Conservation (phyloP, 176 grass and related monocot species). For the Lolium rigidum region DNA sequence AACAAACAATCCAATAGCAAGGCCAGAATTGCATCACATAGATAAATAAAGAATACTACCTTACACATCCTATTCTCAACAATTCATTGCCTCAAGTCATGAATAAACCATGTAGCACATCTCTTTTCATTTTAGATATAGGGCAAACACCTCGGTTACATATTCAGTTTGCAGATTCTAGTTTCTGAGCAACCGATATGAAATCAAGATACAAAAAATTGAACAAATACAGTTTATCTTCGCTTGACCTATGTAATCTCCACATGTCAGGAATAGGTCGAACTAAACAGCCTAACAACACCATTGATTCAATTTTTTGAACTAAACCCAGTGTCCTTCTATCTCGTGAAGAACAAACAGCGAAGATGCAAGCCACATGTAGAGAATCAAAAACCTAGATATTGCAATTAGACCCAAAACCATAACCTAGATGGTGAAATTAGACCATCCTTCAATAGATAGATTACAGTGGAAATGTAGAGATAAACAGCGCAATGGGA, state of each 20-base stretch:
- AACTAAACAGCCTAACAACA: background rate
- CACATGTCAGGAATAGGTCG: background rate
- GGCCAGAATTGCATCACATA: background rate
- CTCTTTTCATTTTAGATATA: background rate
- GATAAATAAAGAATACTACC: background rate
- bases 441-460: background rate
- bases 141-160: background rate
- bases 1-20: background rate
- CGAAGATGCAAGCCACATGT: background rate
- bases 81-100: background rate
- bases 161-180: background rate
- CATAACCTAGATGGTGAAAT: background rate
- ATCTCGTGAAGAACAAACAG: background rate
- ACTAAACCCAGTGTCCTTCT: background rate
- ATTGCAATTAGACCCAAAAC: background rate
- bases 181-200: background rate
- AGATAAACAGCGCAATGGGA: background rate
- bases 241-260: background rate
- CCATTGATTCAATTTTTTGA: background rate
- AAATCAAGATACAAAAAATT: background rate
- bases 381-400: constrained; percentile 1
- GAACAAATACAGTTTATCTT: background rate
- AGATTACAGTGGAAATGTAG: background rate
- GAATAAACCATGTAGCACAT: background rate
- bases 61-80: background rate